These are phyloP conservation scores for Colletotrichum tamarilloi DNA, from an alignment of 2,329 filamentous ascomycete genomes.

Conservation along the genomic window DNA sequence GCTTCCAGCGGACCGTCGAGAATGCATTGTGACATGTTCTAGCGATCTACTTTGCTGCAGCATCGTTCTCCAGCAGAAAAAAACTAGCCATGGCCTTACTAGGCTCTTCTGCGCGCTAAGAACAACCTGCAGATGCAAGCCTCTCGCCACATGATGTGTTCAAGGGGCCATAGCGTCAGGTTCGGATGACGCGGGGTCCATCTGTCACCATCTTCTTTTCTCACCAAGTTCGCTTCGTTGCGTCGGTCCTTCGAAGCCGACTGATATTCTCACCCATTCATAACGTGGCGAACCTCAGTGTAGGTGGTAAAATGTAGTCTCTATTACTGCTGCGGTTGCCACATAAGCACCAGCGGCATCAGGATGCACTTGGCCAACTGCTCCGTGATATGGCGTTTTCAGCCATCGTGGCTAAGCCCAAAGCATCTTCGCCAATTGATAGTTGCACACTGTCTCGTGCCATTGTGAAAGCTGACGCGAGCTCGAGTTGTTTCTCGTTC, in stretches of 20 bases:
- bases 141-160: slow-evolving; percentile 27
- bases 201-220: neutral
- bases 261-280: no score
- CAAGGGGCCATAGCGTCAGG: slow-evolving; percentile 16
- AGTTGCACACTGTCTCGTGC: neutral
- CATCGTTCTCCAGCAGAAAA: slow-evolving; percentile 7
- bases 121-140: slow-evolving; percentile 20
- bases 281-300: neutral
- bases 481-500: neutral
- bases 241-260: neutral
- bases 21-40: slow-evolving; percentile 7
- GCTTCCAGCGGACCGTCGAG: neutral
- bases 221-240: neutral
- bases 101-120: neutral
- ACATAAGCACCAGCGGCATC: slow-evolving; percentile 17
- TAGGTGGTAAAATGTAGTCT: slow-evolving; percentile 20
- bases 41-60: neutral
- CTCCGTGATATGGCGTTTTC: neutral
- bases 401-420: neutral
- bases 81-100: neutral
- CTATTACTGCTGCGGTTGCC: slow-evolving; percentile 28
- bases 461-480: neutral
- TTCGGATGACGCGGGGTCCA: slow-evolving; percentile 22
- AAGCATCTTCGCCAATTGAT: neutral
- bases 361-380: neutral